phyloP scores from a whole-genome alignment of 2,329 filamentous ascomycete species.

The Capronia americana region DNA sequence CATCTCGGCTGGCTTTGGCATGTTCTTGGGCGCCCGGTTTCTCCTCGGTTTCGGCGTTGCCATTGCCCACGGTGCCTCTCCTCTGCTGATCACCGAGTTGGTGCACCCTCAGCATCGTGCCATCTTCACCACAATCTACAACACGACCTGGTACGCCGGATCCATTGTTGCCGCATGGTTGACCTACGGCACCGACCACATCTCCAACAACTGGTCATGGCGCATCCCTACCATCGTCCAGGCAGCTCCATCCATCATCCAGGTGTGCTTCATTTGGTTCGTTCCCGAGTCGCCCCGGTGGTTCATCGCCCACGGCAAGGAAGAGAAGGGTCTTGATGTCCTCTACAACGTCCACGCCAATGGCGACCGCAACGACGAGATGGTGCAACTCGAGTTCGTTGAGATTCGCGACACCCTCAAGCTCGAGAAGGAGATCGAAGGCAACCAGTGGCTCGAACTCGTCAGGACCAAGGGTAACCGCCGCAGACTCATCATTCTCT shows the following conservation, averaged over 20 bases:
- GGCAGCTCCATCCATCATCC: constrained; percentile 64
- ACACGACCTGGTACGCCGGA: constrained; percentile 62
- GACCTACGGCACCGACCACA: constrained; percentile 55
- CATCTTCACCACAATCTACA: constrained; percentile 59
- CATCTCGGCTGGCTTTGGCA: constrained; percentile 40
- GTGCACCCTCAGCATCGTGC: constrained; percentile 58
- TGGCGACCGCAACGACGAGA: constrained; percentile 49
- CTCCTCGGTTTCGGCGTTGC: constrained; percentile 68
- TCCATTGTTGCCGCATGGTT: constrained; percentile 59
- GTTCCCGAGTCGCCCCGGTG: constrained; percentile 72
- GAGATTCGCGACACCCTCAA: constrained; percentile 70
- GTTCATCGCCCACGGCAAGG: constrained; percentile 51
- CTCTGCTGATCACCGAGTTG: constrained; percentile 53
- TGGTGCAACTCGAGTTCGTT: constrained; percentile 69
- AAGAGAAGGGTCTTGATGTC: constrained; percentile 42
- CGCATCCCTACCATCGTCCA: constrained; percentile 72
- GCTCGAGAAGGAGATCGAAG: constrained; percentile 59
- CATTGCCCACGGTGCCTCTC: constrained; percentile 48
- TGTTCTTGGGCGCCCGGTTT: constrained; percentile 67
- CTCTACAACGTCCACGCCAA: constrained; percentile 50
- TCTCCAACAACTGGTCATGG: constrained; percentile 60
- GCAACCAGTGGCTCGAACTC: constrained; percentile 66
- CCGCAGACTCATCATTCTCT: constrained; percentile 47
- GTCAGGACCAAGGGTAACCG: constrained; percentile 65
- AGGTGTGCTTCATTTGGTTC: constrained; percentile 64